phyloP scores from a whole-genome alignment of 2,329 filamentous ascomycete genomes.

The Coniochaeta pulveracea region DNA sequence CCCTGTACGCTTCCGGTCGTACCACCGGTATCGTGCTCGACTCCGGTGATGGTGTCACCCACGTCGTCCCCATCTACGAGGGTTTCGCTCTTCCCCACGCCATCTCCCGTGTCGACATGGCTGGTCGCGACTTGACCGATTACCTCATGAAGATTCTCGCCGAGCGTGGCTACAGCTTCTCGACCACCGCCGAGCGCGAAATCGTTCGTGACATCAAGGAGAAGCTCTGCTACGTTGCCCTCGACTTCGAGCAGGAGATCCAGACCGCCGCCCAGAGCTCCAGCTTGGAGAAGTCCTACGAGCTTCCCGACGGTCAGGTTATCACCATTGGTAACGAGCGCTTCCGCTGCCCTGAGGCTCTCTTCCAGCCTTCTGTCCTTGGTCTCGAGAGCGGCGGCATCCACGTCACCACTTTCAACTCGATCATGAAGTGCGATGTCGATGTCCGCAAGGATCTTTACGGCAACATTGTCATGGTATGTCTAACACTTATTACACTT shows the following conservation, averaged over 20 bases:
- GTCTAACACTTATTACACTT: too few relatives aligned
- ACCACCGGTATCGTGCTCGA: conserved; percentile 99
- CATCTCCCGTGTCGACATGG: conserved; percentile 99
- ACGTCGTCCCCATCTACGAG: conserved; percentile 99
- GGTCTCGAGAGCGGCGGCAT: conserved; percentile 98
- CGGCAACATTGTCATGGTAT: conserved; percentile 99
- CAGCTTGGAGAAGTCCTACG: conserved; percentile 98
- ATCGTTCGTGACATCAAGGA: conserved; percentile 99
- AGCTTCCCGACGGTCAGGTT: conserved; percentile 97
- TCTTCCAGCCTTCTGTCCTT: conserved; percentile 97
- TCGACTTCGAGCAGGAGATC: conserved; percentile 99
- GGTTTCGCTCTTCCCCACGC: conserved; percentile 99
- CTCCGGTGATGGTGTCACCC: conserved; percentile 99
- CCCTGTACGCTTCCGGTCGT: conserved; percentile 99
- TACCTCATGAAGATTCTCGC: conserved; percentile 99
- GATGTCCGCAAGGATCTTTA: conserved; percentile 99
- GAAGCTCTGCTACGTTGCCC: conserved; percentile 99
- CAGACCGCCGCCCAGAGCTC: conserved; percentile 99
- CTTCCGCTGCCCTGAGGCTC: conserved; percentile 98
- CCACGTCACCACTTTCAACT: conserved; percentile 99
- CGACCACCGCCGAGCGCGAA: conserved; percentile 99
- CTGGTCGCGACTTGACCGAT: conserved; percentile 98
- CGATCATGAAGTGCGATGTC: conserved; percentile 99
- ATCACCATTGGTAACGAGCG: conserved; percentile 99
- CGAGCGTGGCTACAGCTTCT: conserved; percentile 99